A percentile compares a stretch with the other conserved stretches of the same genome.
phyloP scores from a whole-genome alignment of 2,329 filamentous ascomycete genomes.

The Trichophaea hybrida region DNA sequence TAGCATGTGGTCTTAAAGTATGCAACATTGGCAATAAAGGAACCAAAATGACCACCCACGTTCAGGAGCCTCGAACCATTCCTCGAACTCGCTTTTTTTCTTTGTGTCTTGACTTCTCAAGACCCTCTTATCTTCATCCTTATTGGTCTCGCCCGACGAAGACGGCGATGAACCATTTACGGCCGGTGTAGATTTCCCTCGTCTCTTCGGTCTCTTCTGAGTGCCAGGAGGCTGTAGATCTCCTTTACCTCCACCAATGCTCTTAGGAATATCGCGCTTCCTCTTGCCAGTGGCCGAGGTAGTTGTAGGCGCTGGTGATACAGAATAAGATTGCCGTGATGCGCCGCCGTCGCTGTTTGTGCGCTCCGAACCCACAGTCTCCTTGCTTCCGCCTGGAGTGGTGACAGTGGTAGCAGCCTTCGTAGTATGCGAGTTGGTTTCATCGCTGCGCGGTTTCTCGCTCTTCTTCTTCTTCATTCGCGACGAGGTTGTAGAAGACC shows the following conservation, averaged over 20 bases:
- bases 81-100: slow-evolving; percentile 1
- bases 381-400: no score
- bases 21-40: no score
- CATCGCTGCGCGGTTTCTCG: no score
- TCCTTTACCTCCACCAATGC: slow-evolving; percentile 22
- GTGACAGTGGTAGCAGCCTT: no score
- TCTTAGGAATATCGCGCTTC: slow-evolving; percentile 13
- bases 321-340: not conserved
- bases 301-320: slow-evolving; percentile 3
- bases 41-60: not conserved
- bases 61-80: slow-evolving; percentile 1
- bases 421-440: no score
- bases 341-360: no score
- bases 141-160: not conserved
- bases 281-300: slow-evolving; percentile 9
- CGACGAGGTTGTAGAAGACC: no score
- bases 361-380: no score
- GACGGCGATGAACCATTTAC: not conserved
- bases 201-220: slow-evolving; percentile 1
- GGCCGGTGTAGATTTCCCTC: not conserved
- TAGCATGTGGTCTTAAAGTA: not conserved
- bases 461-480: not conserved
- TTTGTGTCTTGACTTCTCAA: not conserved
- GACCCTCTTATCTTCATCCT: not conserved
- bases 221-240: slow-evolving; percentile 15